Evolutionary conservation across 2,329 filamentous ascomycete genomes (phyloP), one percentile per base, ranked within the genome.

Genomic region (Parascedosporium putredinis): DNA sequence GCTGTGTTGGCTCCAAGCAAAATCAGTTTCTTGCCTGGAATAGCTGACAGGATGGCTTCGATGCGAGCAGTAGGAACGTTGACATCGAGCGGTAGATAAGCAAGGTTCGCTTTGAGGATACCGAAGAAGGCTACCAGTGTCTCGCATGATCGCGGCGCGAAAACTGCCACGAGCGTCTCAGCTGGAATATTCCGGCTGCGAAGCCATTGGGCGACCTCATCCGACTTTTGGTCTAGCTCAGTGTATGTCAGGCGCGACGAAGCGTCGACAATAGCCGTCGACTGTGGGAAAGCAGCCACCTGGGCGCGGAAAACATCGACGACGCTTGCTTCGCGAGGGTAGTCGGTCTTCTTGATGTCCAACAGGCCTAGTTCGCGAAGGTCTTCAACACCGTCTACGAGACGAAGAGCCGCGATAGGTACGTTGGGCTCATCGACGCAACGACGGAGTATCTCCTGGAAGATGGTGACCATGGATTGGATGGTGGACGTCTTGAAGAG

Each of bases 11-110:
- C 12, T n/a, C 34, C 34, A 2, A 45, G 12, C 14, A 38, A 38
- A 1, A 56, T 43, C 1, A 57, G 12, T 33, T 50, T 53, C 2
- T 50, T 43, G 2, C 53, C 54, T 1, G 47, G 4, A 1, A 57
- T 14, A 2, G 51, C 38, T 2, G 51, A 54, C 1, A 61, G 47
- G 9, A 60, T 57, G 2, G 24, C 49, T n/a, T 55, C 50, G 8
- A 59, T 47, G 5, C 59, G 54, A 0, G 12, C 48, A 4, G 8
- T 20, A 20, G 59, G 58, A 5, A 27, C 38, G 5, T 55, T 57
- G 5, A 50, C 29, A 44, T 60, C 58, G 1, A 61, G 47, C 0
- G 59, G 59, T 3, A 61, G 38, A 40, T 61, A 61, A 2, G 59
- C 59, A 10, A 59, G 18, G 24, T 52, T 54, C 2, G 59, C 57